A percentile compares a stretch with the other conserved stretches of the same genome.
These are phyloP conservation scores for Leccinum subrobustum DNA, from an alignment of 1,284 basidiomycete genomes.

Conservation along the genomic window DNA sequence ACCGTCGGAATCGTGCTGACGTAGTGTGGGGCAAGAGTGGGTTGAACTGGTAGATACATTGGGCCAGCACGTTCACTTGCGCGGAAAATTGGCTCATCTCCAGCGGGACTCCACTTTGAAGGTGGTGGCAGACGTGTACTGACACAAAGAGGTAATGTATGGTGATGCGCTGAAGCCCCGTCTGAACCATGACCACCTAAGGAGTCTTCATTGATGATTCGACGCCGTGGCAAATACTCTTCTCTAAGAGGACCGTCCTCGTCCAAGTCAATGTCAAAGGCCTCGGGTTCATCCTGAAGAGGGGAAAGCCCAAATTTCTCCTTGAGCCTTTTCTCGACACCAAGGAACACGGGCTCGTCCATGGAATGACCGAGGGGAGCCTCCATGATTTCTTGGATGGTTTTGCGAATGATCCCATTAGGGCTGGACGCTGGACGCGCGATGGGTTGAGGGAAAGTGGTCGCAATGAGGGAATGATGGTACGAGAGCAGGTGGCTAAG, in stretches of 20 bases:
- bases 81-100: slow-evolving; percentile 67
- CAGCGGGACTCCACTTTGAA: slow-evolving; percentile 76
- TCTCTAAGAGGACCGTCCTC: slow-evolving; percentile 77
- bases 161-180: slow-evolving; percentile 1
- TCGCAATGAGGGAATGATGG: slow-evolving; percentile 58
- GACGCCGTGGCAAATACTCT: slow-evolving; percentile 74
- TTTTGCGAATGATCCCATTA: slow-evolving; percentile 60
- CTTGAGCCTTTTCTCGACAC: slow-evolving; percentile 58
- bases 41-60: slow-evolving; percentile 66
- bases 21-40: slow-evolving; percentile 37
- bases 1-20: slow-evolving; percentile 28
- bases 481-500: slow-evolving; percentile 60
- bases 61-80: slow-evolving; percentile 48
- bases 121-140: slow-evolving; percentile 61
- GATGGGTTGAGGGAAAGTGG: slow-evolving; percentile 69
- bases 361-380: slow-evolving; percentile 39
- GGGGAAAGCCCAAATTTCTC: slow-evolving; percentile 48
- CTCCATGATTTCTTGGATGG: slow-evolving; percentile 66
- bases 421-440: slow-evolving; percentile 72
- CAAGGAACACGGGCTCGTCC: slow-evolving; percentile 67
- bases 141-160: slow-evolving; percentile 23
- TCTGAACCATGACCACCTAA: slow-evolving; percentile 2
- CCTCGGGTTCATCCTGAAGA: slow-evolving; percentile 40
- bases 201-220: slow-evolving; percentile 33
- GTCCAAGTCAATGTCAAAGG: slow-evolving; percentile 72